Evolutionary conservation across 2,329 filamentous ascomycete species (phyloP).

Genomic region (Trichoderma aggressivum): DNA sequence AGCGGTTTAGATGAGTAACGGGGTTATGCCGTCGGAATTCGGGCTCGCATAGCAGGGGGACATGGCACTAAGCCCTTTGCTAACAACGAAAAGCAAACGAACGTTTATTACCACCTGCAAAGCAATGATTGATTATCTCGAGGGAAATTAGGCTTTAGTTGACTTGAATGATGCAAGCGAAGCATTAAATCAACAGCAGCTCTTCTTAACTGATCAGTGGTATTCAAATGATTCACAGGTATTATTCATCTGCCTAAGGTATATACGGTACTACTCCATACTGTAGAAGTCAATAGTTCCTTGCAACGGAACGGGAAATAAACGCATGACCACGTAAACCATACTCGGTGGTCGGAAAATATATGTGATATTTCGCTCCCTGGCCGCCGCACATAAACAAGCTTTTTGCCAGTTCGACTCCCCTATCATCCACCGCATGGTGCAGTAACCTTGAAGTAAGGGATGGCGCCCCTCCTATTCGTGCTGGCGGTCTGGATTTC

Average conservation of each 20-base stretch:
- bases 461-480: neutral
- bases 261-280: neutral
- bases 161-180: neutral
- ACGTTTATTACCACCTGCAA: neutral
- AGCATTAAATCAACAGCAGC: neutral
- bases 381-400: neutral
- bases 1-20: neutral
- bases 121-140: neutral
- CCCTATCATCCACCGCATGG: neutral
- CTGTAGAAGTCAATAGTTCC: neutral
- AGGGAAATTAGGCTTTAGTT: neutral
- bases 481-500: constrained; percentile 6
- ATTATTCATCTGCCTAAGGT: neutral
- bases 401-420: neutral
- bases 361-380: neutral
- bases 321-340: neutral
- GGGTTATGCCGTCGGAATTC: neutral
- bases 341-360: neutral
- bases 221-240: neutral
- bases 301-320: neutral
- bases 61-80: neutral
- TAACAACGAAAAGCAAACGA: neutral
- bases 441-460: neutral
- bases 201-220: neutral
- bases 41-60: neutral